Percentiles rank a stretch among this genome's conserved stretches.
Conservation (phyloP, 805 yeast genomes). For the Saturnispora saitoi region DNA sequence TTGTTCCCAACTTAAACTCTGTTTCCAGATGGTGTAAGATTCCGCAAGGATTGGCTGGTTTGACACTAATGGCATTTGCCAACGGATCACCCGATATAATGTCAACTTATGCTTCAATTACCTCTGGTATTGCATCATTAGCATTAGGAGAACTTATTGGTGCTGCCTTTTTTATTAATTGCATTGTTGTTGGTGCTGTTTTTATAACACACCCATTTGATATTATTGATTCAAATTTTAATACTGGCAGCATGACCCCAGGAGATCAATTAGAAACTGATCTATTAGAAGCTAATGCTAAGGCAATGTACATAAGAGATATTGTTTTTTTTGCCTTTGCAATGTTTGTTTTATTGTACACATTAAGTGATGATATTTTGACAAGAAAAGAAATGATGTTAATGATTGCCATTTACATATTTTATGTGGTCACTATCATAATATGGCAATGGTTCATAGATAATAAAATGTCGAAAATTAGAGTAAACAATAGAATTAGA, state of each 20-base stretch:
- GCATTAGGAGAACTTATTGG: constrained; percentile 92
- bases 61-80: constrained; percentile 84
- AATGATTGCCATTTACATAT: constrained; percentile 47
- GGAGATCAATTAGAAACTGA: constrained; percentile 10
- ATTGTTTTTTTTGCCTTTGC: constrained; percentile 47
- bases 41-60: constrained; percentile 78
- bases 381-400: constrained; percentile 44
- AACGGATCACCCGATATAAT: constrained; percentile 90
- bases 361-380: constrained; percentile 46
- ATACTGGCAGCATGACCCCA: background rate
- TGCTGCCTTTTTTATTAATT: constrained; percentile 73
- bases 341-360: constrained; percentile 37
- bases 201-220: constrained; percentile 58
- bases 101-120: constrained; percentile 76
- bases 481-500: constrained; percentile 21
- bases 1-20: constrained; percentile 74
- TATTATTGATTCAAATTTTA: constrained; percentile 25
- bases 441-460: constrained; percentile 32
- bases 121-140: constrained; percentile 54
- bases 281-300: constrained; percentile 25
- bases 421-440: constrained; percentile 48
- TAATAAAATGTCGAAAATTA: constrained; percentile 12
- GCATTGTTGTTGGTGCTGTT: constrained; percentile 76
- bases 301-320: constrained; percentile 53
- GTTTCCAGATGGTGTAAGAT: constrained; percentile 56